phyloP scores from a whole-genome alignment of 106 monocot species.

The Dioscorea alata region DNA sequence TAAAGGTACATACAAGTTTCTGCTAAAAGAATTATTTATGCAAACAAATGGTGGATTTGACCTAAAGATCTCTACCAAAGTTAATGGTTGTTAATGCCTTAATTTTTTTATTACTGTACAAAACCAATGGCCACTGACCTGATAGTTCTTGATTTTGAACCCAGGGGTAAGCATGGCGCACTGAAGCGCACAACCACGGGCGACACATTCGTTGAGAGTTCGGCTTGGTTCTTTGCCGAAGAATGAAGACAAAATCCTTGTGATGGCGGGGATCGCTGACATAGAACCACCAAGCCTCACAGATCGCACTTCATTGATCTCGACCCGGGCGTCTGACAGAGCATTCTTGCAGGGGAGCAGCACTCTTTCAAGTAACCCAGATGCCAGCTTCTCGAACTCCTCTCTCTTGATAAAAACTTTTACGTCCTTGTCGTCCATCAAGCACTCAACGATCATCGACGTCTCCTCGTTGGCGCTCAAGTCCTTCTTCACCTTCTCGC shows the following conservation, averaged over 20 bases:
- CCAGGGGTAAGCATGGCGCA: slow-evolving; percentile 68
- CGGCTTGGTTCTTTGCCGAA: slow-evolving; percentile 51
- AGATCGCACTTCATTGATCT: slow-evolving; percentile 39
- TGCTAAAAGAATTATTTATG: no score
- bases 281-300: slow-evolving; percentile 89
- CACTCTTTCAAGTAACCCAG: slow-evolving; percentile 55
- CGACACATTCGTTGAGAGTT: slow-evolving; percentile 84
- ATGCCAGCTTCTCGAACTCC: slow-evolving; percentile 73
- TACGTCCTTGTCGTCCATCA: slow-evolving; percentile 98
- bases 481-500: slow-evolving; percentile 93
- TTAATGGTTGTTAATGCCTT: no score
- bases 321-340: slow-evolving; percentile 30
- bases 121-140: slow-evolving; percentile 24
- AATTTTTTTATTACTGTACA: neutral
- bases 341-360: slow-evolving; percentile 60
- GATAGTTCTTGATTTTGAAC: slow-evolving; percentile 67
- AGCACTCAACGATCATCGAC: slow-evolving; percentile 67
- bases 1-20: no score
- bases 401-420: slow-evolving; percentile 81
- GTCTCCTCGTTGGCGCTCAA: slow-evolving; percentile 79
- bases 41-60: no score
- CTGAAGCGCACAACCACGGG: slow-evolving; percentile 76
- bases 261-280: slow-evolving; percentile 69
- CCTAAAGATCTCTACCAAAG: no score
- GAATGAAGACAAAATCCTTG: slow-evolving; percentile 41